Evolutionary conservation across 2,329 filamentous ascomycete genomes (phyloP).

Genomic region (Stachybotrys echinatus): DNA sequence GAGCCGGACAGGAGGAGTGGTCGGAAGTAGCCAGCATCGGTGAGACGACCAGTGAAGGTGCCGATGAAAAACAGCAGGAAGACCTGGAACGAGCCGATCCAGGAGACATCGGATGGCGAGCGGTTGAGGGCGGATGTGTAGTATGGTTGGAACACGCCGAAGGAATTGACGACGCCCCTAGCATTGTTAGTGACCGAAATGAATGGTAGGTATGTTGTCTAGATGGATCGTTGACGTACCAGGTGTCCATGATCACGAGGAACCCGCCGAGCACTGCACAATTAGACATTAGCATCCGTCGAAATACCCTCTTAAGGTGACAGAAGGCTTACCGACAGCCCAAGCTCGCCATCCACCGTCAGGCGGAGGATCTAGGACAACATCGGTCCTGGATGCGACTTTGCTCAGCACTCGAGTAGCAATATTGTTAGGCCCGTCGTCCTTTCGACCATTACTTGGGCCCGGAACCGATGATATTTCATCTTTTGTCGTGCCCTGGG

Average conservation of each 20-base stretch:
- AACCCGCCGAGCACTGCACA: slow-evolving; percentile 21
- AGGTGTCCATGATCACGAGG: slow-evolving; percentile 44
- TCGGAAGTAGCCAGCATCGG: slow-evolving; percentile 49
- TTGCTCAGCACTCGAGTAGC: slow-evolving; percentile 34
- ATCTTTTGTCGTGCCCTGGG: neutral
- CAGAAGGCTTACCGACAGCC: slow-evolving; percentile 31
- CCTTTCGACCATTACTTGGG: neutral
- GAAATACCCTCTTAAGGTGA: neutral
- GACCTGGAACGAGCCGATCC: slow-evolving; percentile 50
- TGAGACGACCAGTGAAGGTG: slow-evolving; percentile 45
- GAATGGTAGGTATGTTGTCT: too few species aligned
- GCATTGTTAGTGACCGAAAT: too few species aligned
- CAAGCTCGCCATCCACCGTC: slow-evolving; percentile 44
- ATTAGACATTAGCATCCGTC: neutral
- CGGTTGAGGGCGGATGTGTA: slow-evolving; percentile 27
- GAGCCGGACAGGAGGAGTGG: slow-evolving; percentile 34
- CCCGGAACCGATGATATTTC: neutral
- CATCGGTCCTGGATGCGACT: slow-evolving; percentile 33
- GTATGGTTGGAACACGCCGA: slow-evolving; percentile 49
- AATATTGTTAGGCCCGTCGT: slow-evolving; percentile 9
- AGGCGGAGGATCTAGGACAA: slow-evolving; percentile 40
- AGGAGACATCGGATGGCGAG: slow-evolving; percentile 31
- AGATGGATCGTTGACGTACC: slow-evolving; percentile 21
- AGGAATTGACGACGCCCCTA: slow-evolving; percentile 50
- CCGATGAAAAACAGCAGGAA: slow-evolving; percentile 52